These are phyloP conservation scores for Aegilops sharonensis DNA, from an alignment of 176 grass and related monocot genomes.

Conservation along the genomic window DNA sequence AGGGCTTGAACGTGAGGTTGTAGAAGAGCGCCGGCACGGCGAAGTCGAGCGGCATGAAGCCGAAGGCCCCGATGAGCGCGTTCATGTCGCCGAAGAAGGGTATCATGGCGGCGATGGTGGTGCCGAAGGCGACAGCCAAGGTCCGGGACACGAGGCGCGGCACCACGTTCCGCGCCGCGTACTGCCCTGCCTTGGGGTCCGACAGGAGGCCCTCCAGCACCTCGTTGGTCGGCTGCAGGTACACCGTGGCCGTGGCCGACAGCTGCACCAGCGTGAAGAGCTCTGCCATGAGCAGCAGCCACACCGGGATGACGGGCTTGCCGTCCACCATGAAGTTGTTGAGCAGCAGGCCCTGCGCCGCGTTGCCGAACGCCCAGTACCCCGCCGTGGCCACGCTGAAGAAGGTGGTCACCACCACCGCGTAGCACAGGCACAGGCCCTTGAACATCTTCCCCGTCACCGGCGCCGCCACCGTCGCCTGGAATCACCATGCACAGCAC, in stretches of 20 bases:
- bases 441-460: constrained; percentile 98
- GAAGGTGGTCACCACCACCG: constrained; percentile 72
- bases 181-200: constrained; percentile 57
- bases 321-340: constrained; percentile 73
- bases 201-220: constrained; percentile 69
- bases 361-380: constrained; percentile 93
- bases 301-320: constrained; percentile 54
- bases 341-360: constrained; percentile 50
- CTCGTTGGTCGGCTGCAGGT: constrained; percentile 94
- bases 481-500: not conserved
- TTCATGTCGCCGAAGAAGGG: constrained; percentile 98
- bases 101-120: constrained; percentile 78
- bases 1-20: constrained; percentile 84
- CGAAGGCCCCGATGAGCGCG: constrained; percentile 79
- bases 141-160: constrained; percentile 64
- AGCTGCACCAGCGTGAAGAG: constrained; percentile 82
- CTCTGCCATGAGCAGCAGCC: constrained; percentile 64
- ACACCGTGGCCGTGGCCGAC: constrained; percentile 76
- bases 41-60: constrained; percentile 94
- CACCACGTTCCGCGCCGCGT: constrained; percentile 59
- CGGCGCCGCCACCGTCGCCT: constrained; percentile 76
- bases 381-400: constrained; percentile 89
- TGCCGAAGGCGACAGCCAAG: constrained; percentile 49
- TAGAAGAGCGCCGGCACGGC: constrained; percentile 73
- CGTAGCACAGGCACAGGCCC: constrained; percentile 76